Base-by-base conservation (phyloP, 768 basidiomycete species). In the Pleurotus ostreatus region DNA sequence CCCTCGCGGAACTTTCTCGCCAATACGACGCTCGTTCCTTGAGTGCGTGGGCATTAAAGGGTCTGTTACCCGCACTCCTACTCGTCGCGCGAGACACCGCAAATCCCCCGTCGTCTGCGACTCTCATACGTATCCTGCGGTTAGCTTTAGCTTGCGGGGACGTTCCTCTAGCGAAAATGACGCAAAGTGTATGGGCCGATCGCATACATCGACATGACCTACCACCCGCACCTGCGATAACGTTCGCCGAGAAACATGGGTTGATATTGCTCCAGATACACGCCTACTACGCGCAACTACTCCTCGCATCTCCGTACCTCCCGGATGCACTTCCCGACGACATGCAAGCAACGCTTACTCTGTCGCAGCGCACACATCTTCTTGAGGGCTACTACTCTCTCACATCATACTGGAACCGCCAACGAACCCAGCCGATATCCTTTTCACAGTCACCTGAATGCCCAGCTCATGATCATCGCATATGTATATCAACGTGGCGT, bases 1-100 rank as follows among this genome's bases (percentile, higher is more conserved):
- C 70, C 39, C 69, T 79, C 55, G 70, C 74, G 23, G 69, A 74
- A 58, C 66, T 74, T 18, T 67, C 76, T n/a, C 66, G 68, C 66
- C 68, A 67, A 59, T 79, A 76, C 61, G 66, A 68, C 46, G 71
- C 76, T 57, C 57, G 58, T n/a, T 57, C 69, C 16, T 67, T 74
- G 38, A 63, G 64, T 41, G 30, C 59, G 13, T 79, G 78, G 78
- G 71, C 74, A 16, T 55, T 73, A 46, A 60, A 65, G 7, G 65
- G 69, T 8, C 64, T 78, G 18, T 23, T 39, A 6, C 51, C 51
- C 1, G 51, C 51, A 12, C 63, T 63, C 46, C 56, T 65, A 55
- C 63, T 71, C 16, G 60, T 72, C 41, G 56, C 63, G 12, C 59
- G 63, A 13, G 60, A 62, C 25, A 59, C 63, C 48, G 66, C 68